A percentile compares a stretch with the other conserved stretches of the same genome.
Conservation (phyloP, 441 rosid species). For the Iberis amara region DNA sequence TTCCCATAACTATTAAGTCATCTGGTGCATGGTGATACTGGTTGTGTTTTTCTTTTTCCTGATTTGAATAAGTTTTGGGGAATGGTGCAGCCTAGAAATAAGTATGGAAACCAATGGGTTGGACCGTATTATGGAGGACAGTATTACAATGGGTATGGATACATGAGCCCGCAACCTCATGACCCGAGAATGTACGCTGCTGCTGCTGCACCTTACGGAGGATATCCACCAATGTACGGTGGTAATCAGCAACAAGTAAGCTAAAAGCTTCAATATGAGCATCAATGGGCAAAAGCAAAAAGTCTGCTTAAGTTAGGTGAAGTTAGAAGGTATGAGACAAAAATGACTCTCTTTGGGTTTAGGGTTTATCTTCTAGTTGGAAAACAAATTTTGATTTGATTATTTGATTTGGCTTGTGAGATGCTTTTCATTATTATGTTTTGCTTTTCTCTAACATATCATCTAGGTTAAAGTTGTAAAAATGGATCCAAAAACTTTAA, state of each 20-base stretch:
- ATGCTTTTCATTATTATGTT: no score
- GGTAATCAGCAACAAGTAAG: slow-evolving; percentile 92
- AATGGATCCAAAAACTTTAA: no score
- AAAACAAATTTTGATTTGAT: slow-evolving; percentile 61
- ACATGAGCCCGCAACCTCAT: slow-evolving; percentile 53
- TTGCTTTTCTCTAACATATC: no score
- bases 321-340: slow-evolving; percentile 13
- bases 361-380: slow-evolving; percentile 19
- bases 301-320: slow-evolving; percentile 29
- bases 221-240: slow-evolving; percentile 65
- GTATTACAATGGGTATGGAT: slow-evolving; percentile 69
- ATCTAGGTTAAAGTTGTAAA: no score
- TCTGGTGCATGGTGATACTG: background rate
- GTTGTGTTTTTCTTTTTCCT: background rate
- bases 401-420: slow-evolving; percentile 14
- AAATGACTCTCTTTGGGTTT: slow-evolving; percentile 16
- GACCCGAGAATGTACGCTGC: slow-evolving; percentile 69
- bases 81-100: slow-evolving; percentile 49
- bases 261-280: slow-evolving; percentile 14
- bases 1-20: no score
- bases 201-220: slow-evolving; percentile 57
- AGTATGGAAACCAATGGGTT: slow-evolving; percentile 67
- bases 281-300: slow-evolving; percentile 26
- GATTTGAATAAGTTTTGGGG: slow-evolving; percentile 1
- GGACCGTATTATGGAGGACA: slow-evolving; percentile 73